Base-by-base conservation (phyloP, 148 eudicot genomes). In the Vaccinium myrtillus region DNA sequence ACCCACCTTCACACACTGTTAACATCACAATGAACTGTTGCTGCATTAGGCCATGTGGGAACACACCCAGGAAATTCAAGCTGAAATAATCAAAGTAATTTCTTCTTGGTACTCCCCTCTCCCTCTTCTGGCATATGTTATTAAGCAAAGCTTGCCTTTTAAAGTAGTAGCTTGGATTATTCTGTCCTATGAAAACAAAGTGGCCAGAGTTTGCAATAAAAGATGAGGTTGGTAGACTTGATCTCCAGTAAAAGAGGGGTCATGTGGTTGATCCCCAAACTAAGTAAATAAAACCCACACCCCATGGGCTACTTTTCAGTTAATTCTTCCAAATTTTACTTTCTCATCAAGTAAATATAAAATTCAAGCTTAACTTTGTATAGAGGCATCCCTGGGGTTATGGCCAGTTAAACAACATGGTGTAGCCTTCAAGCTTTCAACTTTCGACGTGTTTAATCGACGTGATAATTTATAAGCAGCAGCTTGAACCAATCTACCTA, bases 11-110 rank as follows among this genome's bases (percentile, higher is more conserved):
- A 67, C 67, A 21, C 7, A 65, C 6, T 27, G 67, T 50, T 53
- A 19, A n/a, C 49, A 51, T 18, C 61, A 82, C 25, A 65, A 39
- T 51, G n/a, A 53, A 82, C 1, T n/a, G 39, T 21, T 46, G 4
- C 43, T 48, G 74, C 36, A 12, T 43, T 65, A 36, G 43, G 65
- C 65, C 25, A 36, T 30, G 23, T 16, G 15, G 81, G 11, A 46
- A 2, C 63, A 78, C 61, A 78, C 48, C 69, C 69, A 36, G 50
- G 58, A 79, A 54, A 78, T 23, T 23, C 81, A 79, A 79, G 43
- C 25, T 56, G 49, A 58, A 79, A 30, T 16, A 79, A 36, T 58
- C 23, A 30, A 32, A 54, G 32, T 71, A 43, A 7, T 39, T 75
- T 3, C n/a, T 36, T 46, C 18, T 75, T 46, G 49, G 16, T 21